Conservation (phyloP, 140 eudicot genomes). For the Bidens hawaiensis region DNA sequence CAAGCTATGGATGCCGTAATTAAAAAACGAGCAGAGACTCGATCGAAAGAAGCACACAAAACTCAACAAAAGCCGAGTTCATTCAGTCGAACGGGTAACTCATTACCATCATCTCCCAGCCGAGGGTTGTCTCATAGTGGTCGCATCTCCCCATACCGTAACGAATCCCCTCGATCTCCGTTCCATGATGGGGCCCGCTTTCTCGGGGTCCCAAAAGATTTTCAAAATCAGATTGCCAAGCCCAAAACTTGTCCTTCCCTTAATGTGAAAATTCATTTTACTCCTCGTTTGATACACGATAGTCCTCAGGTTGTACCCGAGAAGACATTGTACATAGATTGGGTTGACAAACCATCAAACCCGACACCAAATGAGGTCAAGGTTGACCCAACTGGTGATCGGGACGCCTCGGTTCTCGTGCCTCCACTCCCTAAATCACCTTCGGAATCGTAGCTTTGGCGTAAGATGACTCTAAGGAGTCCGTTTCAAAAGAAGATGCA, state of each 20-base stretch:
- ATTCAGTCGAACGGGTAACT: constrained; percentile 34
- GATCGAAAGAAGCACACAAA: constrained; percentile 46
- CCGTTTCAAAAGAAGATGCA: constrained; percentile 52
- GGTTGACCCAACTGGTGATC: constrained; percentile 4
- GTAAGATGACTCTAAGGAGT: constrained; percentile 47
- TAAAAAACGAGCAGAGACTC: constrained; percentile 41
- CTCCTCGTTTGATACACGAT: constrained; percentile 34
- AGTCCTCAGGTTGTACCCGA: constrained; percentile 38
- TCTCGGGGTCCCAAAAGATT: constrained; percentile 62
- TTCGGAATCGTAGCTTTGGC: constrained; percentile 96
- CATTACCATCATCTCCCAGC: constrained; percentile 33
- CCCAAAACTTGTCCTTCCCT: constrained; percentile 38
- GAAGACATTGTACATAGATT: constrained; percentile 70
- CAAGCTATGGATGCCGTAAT: constrained; percentile 37
- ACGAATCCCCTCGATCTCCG: constrained; percentile 61
- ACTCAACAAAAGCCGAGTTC: constrained; percentile 29
- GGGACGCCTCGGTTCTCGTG: constrained; percentile 25
- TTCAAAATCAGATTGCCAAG: constrained; percentile 32
- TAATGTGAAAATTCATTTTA: constrained; percentile 36
- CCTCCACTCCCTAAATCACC: constrained; percentile 94
- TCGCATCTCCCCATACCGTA: constrained; percentile 62
- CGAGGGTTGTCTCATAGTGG: constrained; percentile 49
- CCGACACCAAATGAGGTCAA: neutral
- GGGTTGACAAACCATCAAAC: constrained; percentile 21
- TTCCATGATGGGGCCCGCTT: constrained; percentile 69